A percentile compares a stretch with the other conserved stretches of the same genome.
Evolutionary conservation across 768 basidiomycete species (phyloP).

Genomic region (Tulasnella sp.): DNA sequence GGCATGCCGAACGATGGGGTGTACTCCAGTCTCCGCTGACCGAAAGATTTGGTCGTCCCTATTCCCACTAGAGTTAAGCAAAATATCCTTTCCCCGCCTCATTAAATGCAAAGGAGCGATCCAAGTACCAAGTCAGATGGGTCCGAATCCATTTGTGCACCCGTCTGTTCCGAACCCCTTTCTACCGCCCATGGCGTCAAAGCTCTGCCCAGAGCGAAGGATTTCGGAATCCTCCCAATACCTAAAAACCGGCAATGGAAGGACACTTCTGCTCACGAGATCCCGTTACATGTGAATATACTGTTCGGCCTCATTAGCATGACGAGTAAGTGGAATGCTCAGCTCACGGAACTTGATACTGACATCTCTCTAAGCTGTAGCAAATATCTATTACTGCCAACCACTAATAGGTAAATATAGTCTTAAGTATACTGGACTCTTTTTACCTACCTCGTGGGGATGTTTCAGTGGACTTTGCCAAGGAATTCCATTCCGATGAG

Average conservation of each 20-base stretch:
- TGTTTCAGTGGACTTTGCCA: conserved; percentile 25
- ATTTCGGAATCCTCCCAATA: conserved; percentile 35
- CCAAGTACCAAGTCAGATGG: background rate
- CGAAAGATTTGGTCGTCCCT: background rate
- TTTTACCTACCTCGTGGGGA: too few relatives aligned
- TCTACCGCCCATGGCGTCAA: background rate
- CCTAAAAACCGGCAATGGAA: conserved; percentile 27
- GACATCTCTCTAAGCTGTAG: conserved; percentile 21
- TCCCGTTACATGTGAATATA: conserved; percentile 25
- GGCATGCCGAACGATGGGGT: background rate
- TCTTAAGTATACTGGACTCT: background rate
- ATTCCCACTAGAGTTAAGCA: background rate
- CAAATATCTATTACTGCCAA: conserved; percentile 27
- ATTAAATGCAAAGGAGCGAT: background rate
- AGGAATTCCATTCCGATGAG: conserved; percentile 27
- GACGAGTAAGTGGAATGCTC: conserved; percentile 20
- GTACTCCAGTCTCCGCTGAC: background rate
- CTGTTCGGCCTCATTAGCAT: conserved; percentile 30
- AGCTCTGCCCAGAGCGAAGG: background rate
- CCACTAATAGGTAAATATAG: conserved; percentile 21
- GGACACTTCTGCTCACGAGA: conserved; percentile 18
- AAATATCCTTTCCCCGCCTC: background rate
- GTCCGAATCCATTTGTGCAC: background rate
- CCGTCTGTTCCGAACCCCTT: background rate
- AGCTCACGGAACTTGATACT: too few relatives aligned